These are phyloP conservation scores for Hippophae tibetana DNA, from an alignment of 306 rosid species.

Conservation along the genomic window DNA sequence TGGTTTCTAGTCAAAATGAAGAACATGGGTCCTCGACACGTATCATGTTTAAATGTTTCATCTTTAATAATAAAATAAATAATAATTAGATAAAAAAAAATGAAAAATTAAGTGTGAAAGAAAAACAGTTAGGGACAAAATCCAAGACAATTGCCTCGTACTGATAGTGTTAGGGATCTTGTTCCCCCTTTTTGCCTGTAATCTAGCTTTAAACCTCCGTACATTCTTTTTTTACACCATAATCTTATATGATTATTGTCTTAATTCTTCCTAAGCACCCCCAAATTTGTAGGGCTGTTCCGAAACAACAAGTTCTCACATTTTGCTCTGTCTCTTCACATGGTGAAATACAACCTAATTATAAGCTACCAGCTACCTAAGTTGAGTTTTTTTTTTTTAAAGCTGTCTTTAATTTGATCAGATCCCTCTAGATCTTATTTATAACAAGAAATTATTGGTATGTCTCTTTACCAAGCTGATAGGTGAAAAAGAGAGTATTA, in stretches of 20 bases:
- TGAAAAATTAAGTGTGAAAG: slow-evolving; percentile 13
- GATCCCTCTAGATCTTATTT: background rate
- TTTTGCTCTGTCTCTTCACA: slow-evolving; percentile 44
- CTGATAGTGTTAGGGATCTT: slow-evolving; percentile 43
- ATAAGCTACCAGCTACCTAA: background rate
- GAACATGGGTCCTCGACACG: slow-evolving; percentile 58
- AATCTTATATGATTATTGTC: slow-evolving; percentile 13
- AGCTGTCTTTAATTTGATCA: background rate
- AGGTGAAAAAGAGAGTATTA: too few species aligned
- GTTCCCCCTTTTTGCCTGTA: slow-evolving; percentile 38
- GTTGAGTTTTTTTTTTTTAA: background rate
- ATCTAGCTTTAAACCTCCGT: slow-evolving; percentile 28
- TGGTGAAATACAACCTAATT: slow-evolving; percentile 10
- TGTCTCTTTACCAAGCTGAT: too few species aligned
- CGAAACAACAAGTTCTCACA: slow-evolving; percentile 40
- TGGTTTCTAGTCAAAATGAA: slow-evolving; percentile 23
- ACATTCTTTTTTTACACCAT: slow-evolving; percentile 21
- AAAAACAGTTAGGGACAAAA: slow-evolving; percentile 65
- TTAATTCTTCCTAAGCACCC: slow-evolving; percentile 34
- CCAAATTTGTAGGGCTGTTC: slow-evolving; percentile 50
- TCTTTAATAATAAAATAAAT: slow-evolving; percentile 13
- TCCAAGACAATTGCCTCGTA: slow-evolving; percentile 39
- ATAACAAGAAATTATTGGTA: background rate
- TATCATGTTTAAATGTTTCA: slow-evolving; percentile 37
- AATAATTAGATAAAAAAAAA: background rate